phyloP scores from a whole-genome alignment of 768 basidiomycete genomes.

The Leccinum incarnatum region DNA sequence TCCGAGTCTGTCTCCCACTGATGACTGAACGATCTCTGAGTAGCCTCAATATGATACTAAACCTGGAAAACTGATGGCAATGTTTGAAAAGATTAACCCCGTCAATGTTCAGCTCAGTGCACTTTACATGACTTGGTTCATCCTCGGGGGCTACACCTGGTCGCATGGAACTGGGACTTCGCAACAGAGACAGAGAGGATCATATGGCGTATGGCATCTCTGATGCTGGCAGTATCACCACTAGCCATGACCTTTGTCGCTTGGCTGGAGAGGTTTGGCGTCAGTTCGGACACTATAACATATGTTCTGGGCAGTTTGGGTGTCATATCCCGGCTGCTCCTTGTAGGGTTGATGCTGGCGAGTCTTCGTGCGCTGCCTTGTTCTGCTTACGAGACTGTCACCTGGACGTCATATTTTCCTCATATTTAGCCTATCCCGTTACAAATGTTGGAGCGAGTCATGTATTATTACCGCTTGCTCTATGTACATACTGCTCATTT shows the following conservation, averaged over 20 bases:
- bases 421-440: not conserved
- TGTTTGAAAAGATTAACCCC: not conserved
- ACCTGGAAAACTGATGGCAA: not conserved
- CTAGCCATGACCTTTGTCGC: not conserved
- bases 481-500: not conserved
- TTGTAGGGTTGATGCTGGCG: not conserved
- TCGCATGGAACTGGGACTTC: not conserved
- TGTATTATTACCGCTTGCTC: not conserved
- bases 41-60: not conserved
- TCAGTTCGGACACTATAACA: not conserved
- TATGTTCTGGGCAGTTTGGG: not conserved
- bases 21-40: not conserved
- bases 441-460: not conserved
- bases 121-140: not conserved
- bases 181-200: not conserved
- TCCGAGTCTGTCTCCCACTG: not conserved
- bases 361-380: conserved; percentile 1
- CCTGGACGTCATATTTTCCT: not conserved
- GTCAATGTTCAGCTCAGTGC: not conserved
- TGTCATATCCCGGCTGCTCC: not conserved
- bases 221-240: not conserved
- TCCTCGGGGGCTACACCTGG: not conserved
- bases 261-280: not conserved
- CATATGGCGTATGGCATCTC: not conserved
- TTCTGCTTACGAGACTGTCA: not conserved